phyloP scores from a whole-genome alignment of 495 filamentous ascomycete species.

The Articulospora tetracladia region DNA sequence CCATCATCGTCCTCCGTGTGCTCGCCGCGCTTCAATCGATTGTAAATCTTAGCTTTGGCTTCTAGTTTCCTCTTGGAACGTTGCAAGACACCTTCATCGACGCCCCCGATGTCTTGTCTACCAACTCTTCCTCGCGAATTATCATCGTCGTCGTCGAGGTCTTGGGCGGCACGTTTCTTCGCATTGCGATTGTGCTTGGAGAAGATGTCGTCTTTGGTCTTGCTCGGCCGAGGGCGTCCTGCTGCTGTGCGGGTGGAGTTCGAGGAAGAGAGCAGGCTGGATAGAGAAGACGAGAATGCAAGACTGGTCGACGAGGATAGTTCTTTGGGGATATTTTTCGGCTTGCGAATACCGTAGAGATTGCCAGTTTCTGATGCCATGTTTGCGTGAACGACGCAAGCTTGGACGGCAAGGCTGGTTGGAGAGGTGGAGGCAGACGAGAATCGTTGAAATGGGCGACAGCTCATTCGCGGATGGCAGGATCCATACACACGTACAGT shows the following conservation, averaged over 20 bases:
- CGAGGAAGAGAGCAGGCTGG: slow-evolving; percentile 59
- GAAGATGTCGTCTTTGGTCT: slow-evolving; percentile 70
- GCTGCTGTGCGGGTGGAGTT: slow-evolving; percentile 32
- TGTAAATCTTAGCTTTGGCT: slow-evolving; percentile 81
- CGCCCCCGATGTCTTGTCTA: slow-evolving; percentile 36
- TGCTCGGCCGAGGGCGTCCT: slow-evolving; percentile 63
- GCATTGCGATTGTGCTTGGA: slow-evolving; percentile 65
- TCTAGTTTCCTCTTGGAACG: slow-evolving; percentile 77
- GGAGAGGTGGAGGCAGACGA: neutral
- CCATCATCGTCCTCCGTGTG: slow-evolving; percentile 47
- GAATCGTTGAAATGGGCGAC: no score
- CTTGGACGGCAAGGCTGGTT: no score
- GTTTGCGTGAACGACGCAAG: no score
- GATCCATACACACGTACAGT: neutral
- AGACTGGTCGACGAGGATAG: slow-evolving; percentile 70
- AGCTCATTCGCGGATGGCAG: no score
- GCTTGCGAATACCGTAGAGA: slow-evolving; percentile 73
- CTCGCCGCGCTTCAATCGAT: slow-evolving; percentile 75
- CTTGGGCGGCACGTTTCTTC: slow-evolving; percentile 45
- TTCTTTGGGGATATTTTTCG: slow-evolving; percentile 54
- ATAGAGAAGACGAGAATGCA: slow-evolving; percentile 74
- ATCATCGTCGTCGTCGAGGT: slow-evolving; percentile 33
- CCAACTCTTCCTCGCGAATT: slow-evolving; percentile 20
- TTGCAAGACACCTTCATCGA: slow-evolving; percentile 25
- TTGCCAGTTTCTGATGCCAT: slow-evolving; percentile 37